A percentile compares a stretch with the other conserved stretches of the same genome.
Conservation (phyloP, 148 eudicot genomes). For the Polygonum aviculare region DNA sequence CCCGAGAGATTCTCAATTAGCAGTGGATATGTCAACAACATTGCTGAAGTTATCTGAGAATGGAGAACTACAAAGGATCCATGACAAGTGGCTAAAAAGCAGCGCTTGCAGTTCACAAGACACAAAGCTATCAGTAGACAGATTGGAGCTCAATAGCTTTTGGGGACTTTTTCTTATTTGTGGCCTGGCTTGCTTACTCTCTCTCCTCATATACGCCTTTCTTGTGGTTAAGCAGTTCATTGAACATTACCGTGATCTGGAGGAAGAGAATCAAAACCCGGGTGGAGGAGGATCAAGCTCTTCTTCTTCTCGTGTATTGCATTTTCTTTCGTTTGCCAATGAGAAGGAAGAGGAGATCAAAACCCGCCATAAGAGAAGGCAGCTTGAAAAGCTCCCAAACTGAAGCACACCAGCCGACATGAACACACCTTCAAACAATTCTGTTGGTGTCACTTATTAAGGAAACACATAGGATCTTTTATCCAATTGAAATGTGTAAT, state of each 20-base stretch:
- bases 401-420: not conserved
- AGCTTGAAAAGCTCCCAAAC: conserved; percentile 26
- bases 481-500: not conserved
- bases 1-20: conserved; percentile 65
- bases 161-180: conserved; percentile 80
- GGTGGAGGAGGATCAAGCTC: conserved; percentile 14
- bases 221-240: conserved; percentile 33
- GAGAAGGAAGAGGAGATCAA: conserved; percentile 47
- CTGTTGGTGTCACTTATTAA: not conserved
- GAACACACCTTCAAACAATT: not conserved
- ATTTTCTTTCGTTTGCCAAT: conserved; percentile 53
- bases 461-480: not conserved
- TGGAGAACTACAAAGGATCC: conserved; percentile 73
- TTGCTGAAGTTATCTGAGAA: conserved; percentile 55
- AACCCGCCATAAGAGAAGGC: conserved; percentile 35
- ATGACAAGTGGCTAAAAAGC: conserved; percentile 67
- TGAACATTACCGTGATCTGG: conserved; percentile 26
- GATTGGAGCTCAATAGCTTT: conserved; percentile 56
- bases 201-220: conserved; percentile 41
- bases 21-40: conserved; percentile 67
- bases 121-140: conserved; percentile 39
- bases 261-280: not conserved
- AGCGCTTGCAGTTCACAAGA: conserved; percentile 62
- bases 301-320: conserved; percentile 29
- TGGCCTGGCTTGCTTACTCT: conserved; percentile 48